A percentile compares a stretch with the other conserved stretches of the same genome.
Conservation (phyloP, 2,329 filamentous ascomycete species). For the Cercospora citrullina region DNA sequence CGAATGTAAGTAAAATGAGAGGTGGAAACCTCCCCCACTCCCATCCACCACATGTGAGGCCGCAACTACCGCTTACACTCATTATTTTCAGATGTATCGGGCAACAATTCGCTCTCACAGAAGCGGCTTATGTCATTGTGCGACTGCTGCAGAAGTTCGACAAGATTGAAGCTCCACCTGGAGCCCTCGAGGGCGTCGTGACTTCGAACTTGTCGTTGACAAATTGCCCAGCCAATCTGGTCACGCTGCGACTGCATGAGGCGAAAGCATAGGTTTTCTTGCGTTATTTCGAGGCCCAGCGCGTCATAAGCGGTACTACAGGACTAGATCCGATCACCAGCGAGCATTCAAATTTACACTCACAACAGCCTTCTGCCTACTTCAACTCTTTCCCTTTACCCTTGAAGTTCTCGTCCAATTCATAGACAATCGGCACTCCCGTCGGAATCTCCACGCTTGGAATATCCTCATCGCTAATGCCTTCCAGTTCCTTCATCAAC, state of each 20-base stretch:
- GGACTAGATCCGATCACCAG: not conserved
- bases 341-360: not conserved
- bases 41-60: too few relatives aligned
- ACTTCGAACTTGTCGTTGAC: conserved; percentile 34
- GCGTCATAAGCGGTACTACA: not conserved
- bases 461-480: not conserved
- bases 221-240: conserved; percentile 31
- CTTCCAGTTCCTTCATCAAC: not conserved
- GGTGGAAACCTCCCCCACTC: too few relatives aligned
- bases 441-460: not conserved
- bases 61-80: too few relatives aligned
- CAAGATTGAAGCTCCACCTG: conserved; percentile 29
- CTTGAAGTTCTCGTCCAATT: not conserved
- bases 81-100: too few relatives aligned
- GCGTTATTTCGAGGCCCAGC: not conserved
- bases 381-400: not conserved
- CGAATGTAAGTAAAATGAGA: too few relatives aligned
- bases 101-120: conserved; percentile 64
- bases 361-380: not conserved
- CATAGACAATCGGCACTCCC: not conserved
- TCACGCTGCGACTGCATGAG: conserved; percentile 33
- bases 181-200: conserved; percentile 25
- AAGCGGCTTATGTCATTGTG: conserved; percentile 37
- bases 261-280: conserved; percentile 16
- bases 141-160: conserved; percentile 38